phyloP scores from a whole-genome alignment of 2,329 filamentous ascomycete genomes.

The Aspergillus amoenus region DNA sequence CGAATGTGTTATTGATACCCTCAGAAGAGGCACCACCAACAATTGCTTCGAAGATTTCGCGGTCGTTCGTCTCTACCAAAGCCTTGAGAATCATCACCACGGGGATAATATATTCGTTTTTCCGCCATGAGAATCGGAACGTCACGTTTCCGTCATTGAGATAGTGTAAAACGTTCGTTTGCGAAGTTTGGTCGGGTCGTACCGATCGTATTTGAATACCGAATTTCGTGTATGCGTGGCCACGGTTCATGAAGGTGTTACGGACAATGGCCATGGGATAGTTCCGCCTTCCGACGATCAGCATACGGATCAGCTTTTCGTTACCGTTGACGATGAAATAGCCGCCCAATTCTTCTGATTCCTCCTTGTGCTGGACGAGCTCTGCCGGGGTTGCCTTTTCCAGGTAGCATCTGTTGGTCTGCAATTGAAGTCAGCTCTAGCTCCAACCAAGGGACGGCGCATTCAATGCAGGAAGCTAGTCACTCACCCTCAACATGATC shows the following conservation, averaged over 20 bases:
- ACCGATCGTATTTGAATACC: slow-evolving; percentile 91
- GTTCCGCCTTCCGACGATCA: slow-evolving; percentile 87
- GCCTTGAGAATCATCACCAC: slow-evolving; percentile 97
- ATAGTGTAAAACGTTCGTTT: slow-evolving; percentile 96
- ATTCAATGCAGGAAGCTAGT: not conserved
- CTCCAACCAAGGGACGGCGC: not conserved
- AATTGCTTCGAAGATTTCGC: slow-evolving; percentile 92
- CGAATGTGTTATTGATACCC: slow-evolving; percentile 81
- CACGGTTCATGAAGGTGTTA: slow-evolving; percentile 84
- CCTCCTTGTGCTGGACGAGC: slow-evolving; percentile 84
- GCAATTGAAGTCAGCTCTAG: not conserved
- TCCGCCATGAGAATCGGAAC: slow-evolving; percentile 96
- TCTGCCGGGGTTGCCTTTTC: slow-evolving; percentile 79
- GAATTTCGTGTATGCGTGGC: slow-evolving; percentile 80
- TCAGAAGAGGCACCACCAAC: slow-evolving; percentile 76
- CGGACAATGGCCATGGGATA: slow-evolving; percentile 93
- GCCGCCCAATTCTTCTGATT: slow-evolving; percentile 91
- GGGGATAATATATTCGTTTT: slow-evolving; percentile 94
- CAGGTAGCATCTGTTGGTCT: slow-evolving; percentile 89
- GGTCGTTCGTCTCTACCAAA: slow-evolving; percentile 90
- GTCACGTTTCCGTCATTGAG: slow-evolving; percentile 93
- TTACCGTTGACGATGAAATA: slow-evolving; percentile 98
- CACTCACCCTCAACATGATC: slow-evolving; percentile 81
- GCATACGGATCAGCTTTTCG: slow-evolving; percentile 91
- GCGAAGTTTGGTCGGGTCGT: slow-evolving; percentile 94